Evolutionary conservation across 345 rosid species (phyloP).

Genomic region (Linum lewisii): DNA sequence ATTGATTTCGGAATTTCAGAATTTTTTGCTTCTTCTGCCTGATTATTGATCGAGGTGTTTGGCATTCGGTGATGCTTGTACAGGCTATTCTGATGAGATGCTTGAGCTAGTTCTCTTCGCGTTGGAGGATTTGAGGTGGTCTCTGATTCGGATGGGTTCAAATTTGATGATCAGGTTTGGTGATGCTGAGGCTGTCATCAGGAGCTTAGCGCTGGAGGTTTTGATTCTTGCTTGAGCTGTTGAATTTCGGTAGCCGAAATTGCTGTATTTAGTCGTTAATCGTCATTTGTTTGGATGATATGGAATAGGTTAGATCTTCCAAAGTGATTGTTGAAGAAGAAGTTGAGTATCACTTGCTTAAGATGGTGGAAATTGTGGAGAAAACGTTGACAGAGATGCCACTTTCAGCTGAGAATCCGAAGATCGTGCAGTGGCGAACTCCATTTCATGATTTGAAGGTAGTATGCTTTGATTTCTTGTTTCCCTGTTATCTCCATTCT

Average conservation of each 20-base stretch:
- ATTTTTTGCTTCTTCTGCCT: too few relatives aligned
- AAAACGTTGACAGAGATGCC: slow-evolving; percentile 21
- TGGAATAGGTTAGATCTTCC: slow-evolving; percentile 55
- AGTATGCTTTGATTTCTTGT: slow-evolving; percentile 9
- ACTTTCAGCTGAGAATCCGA: slow-evolving; percentile 20
- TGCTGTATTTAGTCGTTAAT: slow-evolving; percentile 4
- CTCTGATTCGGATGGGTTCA: slow-evolving; percentile 52
- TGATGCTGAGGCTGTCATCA: slow-evolving; percentile 48
- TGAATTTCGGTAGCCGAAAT: slow-evolving; percentile 1
- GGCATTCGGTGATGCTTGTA: slow-evolving; percentile 8
- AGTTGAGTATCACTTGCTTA: slow-evolving; percentile 51
- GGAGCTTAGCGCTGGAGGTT: slow-evolving; percentile 57
- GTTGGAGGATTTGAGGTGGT: slow-evolving; percentile 47
- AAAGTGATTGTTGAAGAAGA: slow-evolving; percentile 61
- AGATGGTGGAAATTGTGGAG: slow-evolving; percentile 31
- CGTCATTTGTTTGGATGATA: slow-evolving; percentile 6
- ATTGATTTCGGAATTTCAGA: not conserved
- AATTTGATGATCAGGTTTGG: slow-evolving; percentile 77
- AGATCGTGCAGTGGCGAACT: slow-evolving; percentile 45
- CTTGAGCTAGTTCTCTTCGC: slow-evolving; percentile 61
- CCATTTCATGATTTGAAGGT: slow-evolving; percentile 69
- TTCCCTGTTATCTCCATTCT: too few relatives aligned
- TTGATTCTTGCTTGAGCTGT: slow-evolving; percentile 1
- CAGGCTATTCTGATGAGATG: slow-evolving; percentile 70
- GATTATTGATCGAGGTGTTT: not conserved